Conservation (phyloP, 1,284 basidiomycete species). For the Tilletiaria anomala region DNA sequence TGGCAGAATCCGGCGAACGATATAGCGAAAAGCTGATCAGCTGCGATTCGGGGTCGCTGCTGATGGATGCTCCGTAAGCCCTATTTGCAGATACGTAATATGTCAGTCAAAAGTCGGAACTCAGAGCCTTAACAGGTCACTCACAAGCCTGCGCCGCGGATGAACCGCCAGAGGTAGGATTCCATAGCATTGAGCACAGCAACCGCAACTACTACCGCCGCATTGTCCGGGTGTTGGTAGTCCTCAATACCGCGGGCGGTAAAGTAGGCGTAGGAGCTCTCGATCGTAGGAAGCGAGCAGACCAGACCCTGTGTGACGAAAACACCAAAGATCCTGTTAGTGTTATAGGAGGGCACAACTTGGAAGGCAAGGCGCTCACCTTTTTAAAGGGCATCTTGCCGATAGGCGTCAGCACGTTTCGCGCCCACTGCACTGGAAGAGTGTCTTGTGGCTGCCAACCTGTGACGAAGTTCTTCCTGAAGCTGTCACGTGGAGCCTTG, state of each 20-base stretch:
- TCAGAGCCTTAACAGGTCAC: not conserved
- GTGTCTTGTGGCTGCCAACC: too few relatives aligned
- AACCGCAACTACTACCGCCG: conserved; percentile 67
- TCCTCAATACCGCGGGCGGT: conserved; percentile 51
- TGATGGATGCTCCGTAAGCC: conserved; percentile 78
- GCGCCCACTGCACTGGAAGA: conserved; percentile 54
- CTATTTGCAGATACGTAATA: conserved; percentile 33
- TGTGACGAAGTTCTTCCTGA: too few relatives aligned
- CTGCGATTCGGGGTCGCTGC: conserved; percentile 66
- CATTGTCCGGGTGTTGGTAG: conserved; percentile 58
- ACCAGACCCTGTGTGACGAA: conserved; percentile 55
- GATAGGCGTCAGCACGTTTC: conserved; percentile 57
- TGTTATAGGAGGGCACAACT: not conserved
- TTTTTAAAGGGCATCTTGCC: conserved; percentile 60
- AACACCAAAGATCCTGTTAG: not conserved
- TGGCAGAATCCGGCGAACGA: conserved; percentile 68
- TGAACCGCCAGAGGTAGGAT: conserved; percentile 66
- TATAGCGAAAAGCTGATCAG: conserved; percentile 61
- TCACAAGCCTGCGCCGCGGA: conserved; percentile 27
- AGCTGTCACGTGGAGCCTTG: too few relatives aligned
- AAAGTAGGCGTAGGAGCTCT: conserved; percentile 75
- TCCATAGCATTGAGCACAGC: conserved; percentile 87
- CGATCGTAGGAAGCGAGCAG: conserved; percentile 79
- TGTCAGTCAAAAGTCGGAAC: not conserved
- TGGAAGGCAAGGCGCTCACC: conserved; percentile 42